Evolutionary conservation across 192 early-diverging fungal genomes (phyloP).

Genomic region (Coemansia sp.): DNA sequence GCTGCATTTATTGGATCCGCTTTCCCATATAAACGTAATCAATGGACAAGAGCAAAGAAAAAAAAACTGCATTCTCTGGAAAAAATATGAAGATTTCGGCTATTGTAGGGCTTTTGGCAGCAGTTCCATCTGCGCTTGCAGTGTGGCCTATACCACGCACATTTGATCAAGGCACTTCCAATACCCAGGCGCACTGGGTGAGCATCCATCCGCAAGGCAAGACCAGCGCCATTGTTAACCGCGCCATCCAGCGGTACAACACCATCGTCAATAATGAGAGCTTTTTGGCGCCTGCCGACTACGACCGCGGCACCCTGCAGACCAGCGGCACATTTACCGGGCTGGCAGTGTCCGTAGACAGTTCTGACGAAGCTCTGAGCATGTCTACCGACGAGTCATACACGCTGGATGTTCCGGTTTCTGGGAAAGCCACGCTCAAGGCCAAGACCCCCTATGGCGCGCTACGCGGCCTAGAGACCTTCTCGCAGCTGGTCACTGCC

Average conservation of each 20-base stretch:
- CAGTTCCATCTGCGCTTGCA: conserved; percentile 28
- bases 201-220: conserved; percentile 22
- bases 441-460: conserved; percentile 66
- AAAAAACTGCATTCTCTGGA: neutral
- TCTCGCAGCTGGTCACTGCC: conserved; percentile 63
- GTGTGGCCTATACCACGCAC: conserved; percentile 46
- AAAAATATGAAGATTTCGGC: conserved; percentile 32
- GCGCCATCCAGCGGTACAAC: conserved; percentile 33
- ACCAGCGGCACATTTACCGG: conserved; percentile 25
- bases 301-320: conserved; percentile 30
- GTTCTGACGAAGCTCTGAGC: conserved; percentile 42
- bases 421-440: conserved; percentile 53
- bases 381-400: conserved; percentile 67
- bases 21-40: no score
- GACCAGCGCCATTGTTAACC: conserved; percentile 14
- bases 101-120: conserved; percentile 33
- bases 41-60: neutral
- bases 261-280: conserved; percentile 33
- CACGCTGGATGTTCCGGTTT: conserved; percentile 58
- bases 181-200: conserved; percentile 23
- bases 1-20: no score
- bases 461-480: conserved; percentile 68
- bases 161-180: conserved; percentile 28
- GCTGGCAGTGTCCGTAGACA: conserved; percentile 23
- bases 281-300: conserved; percentile 40